phyloP scores from a whole-genome alignment of 2,329 filamentous ascomycete species.

The Cladorrhinum sp. region DNA sequence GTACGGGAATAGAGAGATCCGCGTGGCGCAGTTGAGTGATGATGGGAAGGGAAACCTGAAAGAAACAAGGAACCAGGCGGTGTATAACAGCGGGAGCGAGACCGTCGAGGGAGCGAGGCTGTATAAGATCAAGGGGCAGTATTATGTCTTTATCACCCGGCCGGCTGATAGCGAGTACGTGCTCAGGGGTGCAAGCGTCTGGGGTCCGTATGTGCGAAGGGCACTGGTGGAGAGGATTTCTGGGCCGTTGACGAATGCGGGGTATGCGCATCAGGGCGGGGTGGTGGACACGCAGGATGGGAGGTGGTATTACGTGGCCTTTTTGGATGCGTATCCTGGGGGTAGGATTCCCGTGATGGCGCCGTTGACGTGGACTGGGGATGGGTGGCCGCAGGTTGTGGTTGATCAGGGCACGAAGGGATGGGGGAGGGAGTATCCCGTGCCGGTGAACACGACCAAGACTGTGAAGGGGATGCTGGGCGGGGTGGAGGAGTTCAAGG shows the following conservation, averaged over 20 bases:
- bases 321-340: conserved; percentile 53
- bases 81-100: conserved; percentile 41
- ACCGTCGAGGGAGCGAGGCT: conserved; percentile 51
- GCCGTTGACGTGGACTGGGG: conserved; percentile 48
- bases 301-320: conserved; percentile 59
- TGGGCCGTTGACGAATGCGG: conserved; percentile 43
- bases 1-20: conserved; percentile 49
- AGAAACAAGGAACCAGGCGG: conserved; percentile 42
- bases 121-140: conserved; percentile 55
- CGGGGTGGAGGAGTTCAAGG: conserved; percentile 46
- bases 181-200: conserved; percentile 47
- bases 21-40: conserved; percentile 47
- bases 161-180: conserved; percentile 47
- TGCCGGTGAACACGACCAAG: conserved; percentile 33
- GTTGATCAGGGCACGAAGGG: conserved; percentile 38
- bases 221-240: conserved; percentile 42
- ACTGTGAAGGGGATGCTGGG: conserved; percentile 28
- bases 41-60: conserved; percentile 40
- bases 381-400: conserved; percentile 50
- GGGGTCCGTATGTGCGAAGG: conserved; percentile 50
- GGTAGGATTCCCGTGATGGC: conserved; percentile 57
- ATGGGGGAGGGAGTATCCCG: conserved; percentile 47
- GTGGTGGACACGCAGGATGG: conserved; percentile 50
- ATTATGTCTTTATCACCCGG: conserved; percentile 52
- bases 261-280: conserved; percentile 53